Evolutionary conservation across 225 moss, liverwort and hornwort genomes (phyloP).

Genomic region (Sphagnum tenellum): DNA sequence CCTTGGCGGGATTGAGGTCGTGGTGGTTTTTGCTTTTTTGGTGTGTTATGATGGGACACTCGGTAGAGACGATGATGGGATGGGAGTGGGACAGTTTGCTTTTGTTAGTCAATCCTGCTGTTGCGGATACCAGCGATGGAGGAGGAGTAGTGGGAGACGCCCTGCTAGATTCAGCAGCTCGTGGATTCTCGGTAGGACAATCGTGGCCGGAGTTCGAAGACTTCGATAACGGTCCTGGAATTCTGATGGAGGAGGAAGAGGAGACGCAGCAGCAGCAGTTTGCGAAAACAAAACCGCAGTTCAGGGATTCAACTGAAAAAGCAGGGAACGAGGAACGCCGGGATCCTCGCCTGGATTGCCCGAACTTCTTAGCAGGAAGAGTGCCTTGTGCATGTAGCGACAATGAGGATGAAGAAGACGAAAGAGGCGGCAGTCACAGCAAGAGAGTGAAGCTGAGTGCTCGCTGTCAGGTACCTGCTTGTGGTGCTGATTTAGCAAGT

Average conservation of each 20-base stretch:
- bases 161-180: background rate
- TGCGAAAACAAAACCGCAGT: conserved; percentile 45
- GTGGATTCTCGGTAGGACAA: conserved; percentile 24
- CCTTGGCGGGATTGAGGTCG: too few relatives aligned
- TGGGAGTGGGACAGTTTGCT: too few relatives aligned
- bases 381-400: conserved; percentile 95
- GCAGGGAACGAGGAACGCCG: conserved; percentile 35
- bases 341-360: conserved; percentile 85
- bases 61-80: too few relatives aligned
- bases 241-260: background rate
- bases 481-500: conserved; percentile 69
- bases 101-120: too few relatives aligned
- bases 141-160: too few relatives aligned
- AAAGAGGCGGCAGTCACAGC: conserved; percentile 36
- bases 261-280: conserved; percentile 18
- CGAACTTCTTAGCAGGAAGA: conserved; percentile 80
- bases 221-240: too few relatives aligned
- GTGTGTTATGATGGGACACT: too few relatives aligned
- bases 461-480: conserved; percentile 85
- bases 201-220: conserved; percentile 40
- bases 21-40: too few relatives aligned
- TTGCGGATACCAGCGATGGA: too few relatives aligned
- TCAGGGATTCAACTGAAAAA: conserved; percentile 11
- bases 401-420: conserved; percentile 73
- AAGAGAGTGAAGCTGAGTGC: conserved; percentile 78